These are phyloP conservation scores for Dothideomycetes sp. DNA, from an alignment of 2,329 filamentous ascomycete species.

Conservation along the genomic window DNA sequence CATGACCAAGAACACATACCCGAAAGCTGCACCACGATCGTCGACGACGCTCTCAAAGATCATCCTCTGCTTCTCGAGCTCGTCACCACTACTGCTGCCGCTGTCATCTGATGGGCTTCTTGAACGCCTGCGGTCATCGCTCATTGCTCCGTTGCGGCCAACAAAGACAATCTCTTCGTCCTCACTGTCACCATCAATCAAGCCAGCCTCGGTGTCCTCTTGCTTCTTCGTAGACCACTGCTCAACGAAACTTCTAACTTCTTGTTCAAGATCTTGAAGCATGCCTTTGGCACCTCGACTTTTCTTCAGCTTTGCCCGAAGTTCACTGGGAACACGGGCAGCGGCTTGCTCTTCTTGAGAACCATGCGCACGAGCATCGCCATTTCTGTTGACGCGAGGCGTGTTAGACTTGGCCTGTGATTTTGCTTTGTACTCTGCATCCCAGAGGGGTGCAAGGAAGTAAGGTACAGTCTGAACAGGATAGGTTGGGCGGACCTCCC, in stretches of 20 bases:
- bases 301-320: constrained; percentile 73
- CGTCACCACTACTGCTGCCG: constrained; percentile 24
- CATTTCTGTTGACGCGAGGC: constrained; percentile 22
- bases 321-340: constrained; percentile 62
- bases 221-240: constrained; percentile 48
- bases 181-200: constrained; percentile 42
- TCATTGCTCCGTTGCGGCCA: constrained; percentile 57
- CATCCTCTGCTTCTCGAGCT: constrained; percentile 54
- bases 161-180: constrained; percentile 93
- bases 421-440: constrained; percentile 43
- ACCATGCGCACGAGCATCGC: constrained; percentile 18
- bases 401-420: constrained; percentile 24
- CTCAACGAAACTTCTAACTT: constrained; percentile 66
- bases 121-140: constrained; percentile 46
- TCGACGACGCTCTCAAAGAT: constrained; percentile 72
- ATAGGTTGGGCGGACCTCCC: constrained; percentile 73
- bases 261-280: constrained; percentile 75
- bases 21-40: constrained; percentile 71
- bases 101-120: constrained; percentile 30
- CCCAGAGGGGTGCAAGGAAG: constrained; percentile 80
- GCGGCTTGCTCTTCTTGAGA: constrained; percentile 35
- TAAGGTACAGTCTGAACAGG: constrained; percentile 73
- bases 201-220: constrained; percentile 38
- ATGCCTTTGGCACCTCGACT: constrained; percentile 67
- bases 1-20: constrained; percentile 44